These are phyloP conservation scores for Metschnikowia bowlesiae DNA, from an alignment of 805 yeast species.

Conservation along the genomic window DNA sequence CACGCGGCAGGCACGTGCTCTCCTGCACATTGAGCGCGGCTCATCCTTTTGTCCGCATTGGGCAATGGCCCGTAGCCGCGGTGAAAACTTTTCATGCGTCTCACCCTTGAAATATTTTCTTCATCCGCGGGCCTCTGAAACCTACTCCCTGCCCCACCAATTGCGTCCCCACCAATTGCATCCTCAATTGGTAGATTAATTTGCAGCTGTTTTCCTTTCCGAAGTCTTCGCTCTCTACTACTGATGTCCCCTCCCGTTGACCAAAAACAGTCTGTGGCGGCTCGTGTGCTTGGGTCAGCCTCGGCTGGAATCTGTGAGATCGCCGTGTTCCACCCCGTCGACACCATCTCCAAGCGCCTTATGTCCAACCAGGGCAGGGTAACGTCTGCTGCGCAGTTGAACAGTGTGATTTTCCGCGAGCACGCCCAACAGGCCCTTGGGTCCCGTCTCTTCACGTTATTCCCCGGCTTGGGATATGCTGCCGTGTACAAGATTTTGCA, in stretches of 20 bases:
- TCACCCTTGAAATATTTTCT: not conserved
- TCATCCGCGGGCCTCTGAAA: not conserved
- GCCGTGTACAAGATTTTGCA: slow-evolving; percentile 95
- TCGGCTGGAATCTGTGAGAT: slow-evolving; percentile 96
- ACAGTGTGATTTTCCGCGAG: slow-evolving; percentile 81
- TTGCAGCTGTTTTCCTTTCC: too few relatives aligned
- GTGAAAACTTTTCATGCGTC: slow-evolving; percentile 9
- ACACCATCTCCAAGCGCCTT: slow-evolving; percentile 93
- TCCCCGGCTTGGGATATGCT: slow-evolving; percentile 98
- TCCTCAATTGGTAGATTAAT: too few relatives aligned
- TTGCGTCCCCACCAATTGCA: too few relatives aligned
- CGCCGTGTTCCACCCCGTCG: slow-evolving; percentile 97
- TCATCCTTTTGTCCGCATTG: not conserved
- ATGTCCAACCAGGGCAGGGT: slow-evolving; percentile 78
- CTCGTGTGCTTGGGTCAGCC: slow-evolving; percentile 96
- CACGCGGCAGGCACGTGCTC: too few relatives aligned
- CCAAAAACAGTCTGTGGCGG: slow-evolving; percentile 81
- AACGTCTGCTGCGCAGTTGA: slow-evolving; percentile 59
- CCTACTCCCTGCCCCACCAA: not conserved
- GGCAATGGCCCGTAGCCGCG: slow-evolving; percentile 14
- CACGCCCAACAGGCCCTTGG: slow-evolving; percentile 69
- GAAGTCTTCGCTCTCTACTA: not conserved
- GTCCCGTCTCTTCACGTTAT: slow-evolving; percentile 72
- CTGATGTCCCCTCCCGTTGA: slow-evolving; percentile 38
- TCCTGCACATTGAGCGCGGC: not conserved